Percentiles rank a stretch among this genome's conserved stretches.
phyloP scores from a whole-genome alignment of 2,329 filamentous ascomycete species.

The Cladosporium austrohemisphaericum region DNA sequence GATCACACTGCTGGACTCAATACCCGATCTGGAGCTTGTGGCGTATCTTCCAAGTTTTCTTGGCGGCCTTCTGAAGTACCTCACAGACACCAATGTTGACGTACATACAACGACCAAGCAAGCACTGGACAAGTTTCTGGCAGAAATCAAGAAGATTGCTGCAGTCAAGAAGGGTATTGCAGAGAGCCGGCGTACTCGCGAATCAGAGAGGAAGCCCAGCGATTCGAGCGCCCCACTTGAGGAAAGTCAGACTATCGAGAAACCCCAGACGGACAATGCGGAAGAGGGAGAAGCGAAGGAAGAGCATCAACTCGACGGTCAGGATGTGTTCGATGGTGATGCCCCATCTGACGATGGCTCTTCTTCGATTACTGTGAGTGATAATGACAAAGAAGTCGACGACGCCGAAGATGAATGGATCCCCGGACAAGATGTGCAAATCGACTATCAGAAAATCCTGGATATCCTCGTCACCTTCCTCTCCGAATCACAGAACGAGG shows the following conservation, averaged over 20 bases:
- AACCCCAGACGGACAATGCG: constrained; percentile 4
- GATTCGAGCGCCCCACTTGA: constrained; percentile 21
- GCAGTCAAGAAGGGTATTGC: constrained; percentile 87
- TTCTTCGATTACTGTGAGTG: constrained; percentile 52
- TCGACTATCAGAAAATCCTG: constrained; percentile 87
- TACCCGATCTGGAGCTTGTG: constrained; percentile 92
- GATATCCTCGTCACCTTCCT: constrained; percentile 88
- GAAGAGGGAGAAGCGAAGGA: constrained; percentile 6
- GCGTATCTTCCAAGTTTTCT: constrained; percentile 89
- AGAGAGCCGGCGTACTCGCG: constrained; percentile 54
- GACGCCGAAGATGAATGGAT: constrained; percentile 90
- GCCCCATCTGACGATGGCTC: constrained; percentile 40
- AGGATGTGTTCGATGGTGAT: constrained; percentile 39
- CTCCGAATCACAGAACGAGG: constrained; percentile 79
- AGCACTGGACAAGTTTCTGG: constrained; percentile 83
- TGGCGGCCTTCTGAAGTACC: constrained; percentile 81
- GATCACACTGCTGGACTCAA: constrained; percentile 92
- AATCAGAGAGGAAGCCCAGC: constrained; percentile 25
- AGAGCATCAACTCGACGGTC: constrained; percentile 37
- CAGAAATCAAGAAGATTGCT: constrained; percentile 91
- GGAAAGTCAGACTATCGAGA: constrained; percentile 16
- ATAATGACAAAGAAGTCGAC: constrained; percentile 38
- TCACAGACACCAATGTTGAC: constrained; percentile 86
- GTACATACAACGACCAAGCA: constrained; percentile 92
- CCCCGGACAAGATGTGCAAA: constrained; percentile 91